These are phyloP conservation scores for Kwoniella sp. DNA, from an alignment of 768 basidiomycete species.

Conservation along the genomic window DNA sequence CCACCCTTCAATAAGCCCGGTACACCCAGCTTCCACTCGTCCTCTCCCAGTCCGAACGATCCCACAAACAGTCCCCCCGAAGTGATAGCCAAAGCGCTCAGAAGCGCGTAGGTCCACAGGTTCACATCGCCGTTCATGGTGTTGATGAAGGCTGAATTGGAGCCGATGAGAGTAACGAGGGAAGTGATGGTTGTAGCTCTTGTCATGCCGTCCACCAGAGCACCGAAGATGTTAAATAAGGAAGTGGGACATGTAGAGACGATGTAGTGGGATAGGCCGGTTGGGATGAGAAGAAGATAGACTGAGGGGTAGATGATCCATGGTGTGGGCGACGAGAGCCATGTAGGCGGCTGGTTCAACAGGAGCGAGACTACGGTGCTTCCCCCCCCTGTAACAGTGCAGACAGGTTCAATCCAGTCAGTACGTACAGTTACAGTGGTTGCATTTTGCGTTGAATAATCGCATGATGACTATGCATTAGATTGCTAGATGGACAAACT, in stretches of 20 bases:
- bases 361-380: slow-evolving; percentile 39
- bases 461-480: too few relatives aligned
- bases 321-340: slow-evolving; percentile 44
- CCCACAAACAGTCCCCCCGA: slow-evolving; percentile 39
- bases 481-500: too few relatives aligned
- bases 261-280: slow-evolving; percentile 33
- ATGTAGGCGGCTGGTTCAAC: slow-evolving; percentile 39
- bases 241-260: slow-evolving; percentile 33
- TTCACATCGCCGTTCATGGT: slow-evolving; percentile 1
- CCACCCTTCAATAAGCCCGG: slow-evolving; percentile 36
- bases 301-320: slow-evolving; percentile 42
- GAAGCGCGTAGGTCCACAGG: slow-evolving; percentile 24
- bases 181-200: slow-evolving; percentile 36
- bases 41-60: slow-evolving; percentile 26
- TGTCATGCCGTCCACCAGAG: slow-evolving; percentile 38
- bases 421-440: too few relatives aligned
- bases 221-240: slow-evolving; percentile 30
- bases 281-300: slow-evolving; percentile 40
- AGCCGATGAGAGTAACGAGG: slow-evolving; percentile 17
- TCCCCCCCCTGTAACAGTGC: slow-evolving; percentile 40
- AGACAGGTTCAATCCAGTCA: too few relatives aligned
- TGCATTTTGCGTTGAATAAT: too few relatives aligned
- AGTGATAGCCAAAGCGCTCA: slow-evolving; percentile 32
- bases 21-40: slow-evolving; percentile 32
- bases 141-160: slow-evolving; percentile 4